Percentiles rank a stretch among this genome's conserved stretches.
phyloP scores from a whole-genome alignment of 75 land plant species.

The Cunninghamia lanceolata region DNA sequence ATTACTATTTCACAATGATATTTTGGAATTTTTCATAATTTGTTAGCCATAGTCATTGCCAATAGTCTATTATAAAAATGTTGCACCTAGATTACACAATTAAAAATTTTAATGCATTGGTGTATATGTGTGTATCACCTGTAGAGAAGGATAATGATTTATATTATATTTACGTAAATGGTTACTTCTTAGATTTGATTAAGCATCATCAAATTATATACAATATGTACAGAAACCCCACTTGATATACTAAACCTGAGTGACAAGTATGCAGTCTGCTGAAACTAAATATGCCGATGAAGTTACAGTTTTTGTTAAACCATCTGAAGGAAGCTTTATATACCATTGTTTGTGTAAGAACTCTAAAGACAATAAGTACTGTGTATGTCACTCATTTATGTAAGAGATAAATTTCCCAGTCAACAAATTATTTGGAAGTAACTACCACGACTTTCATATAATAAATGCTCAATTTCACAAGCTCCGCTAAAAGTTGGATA shows the following conservation, averaged over 20 bases:
- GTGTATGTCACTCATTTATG: background rate
- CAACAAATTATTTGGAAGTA: background rate
- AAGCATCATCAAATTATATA: background rate
- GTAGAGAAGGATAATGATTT: background rate
- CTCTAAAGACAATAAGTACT: background rate
- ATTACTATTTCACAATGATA: background rate
- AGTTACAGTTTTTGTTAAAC: background rate
- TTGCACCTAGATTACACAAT: background rate
- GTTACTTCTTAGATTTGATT: background rate
- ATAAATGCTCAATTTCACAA: background rate
- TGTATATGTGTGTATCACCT: background rate
- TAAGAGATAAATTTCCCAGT: background rate
- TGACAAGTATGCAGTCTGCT: background rate
- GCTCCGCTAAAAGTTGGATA: background rate
- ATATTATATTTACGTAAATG: background rate
- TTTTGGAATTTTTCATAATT: conserved; percentile 6
- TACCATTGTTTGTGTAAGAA: background rate
- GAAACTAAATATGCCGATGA: background rate
- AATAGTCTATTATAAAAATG: background rate
- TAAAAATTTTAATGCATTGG: background rate
- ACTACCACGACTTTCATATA: background rate
- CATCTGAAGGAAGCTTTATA: background rate
- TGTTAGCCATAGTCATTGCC: background rate
- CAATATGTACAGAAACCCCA: background rate
- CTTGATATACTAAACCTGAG: background rate